A percentile compares a stretch with the other conserved stretches of the same genome.
Evolutionary conservation across 371 early-diverging fungal genomes (phyloP).

Genomic region (Umbelopsis sp.): DNA sequence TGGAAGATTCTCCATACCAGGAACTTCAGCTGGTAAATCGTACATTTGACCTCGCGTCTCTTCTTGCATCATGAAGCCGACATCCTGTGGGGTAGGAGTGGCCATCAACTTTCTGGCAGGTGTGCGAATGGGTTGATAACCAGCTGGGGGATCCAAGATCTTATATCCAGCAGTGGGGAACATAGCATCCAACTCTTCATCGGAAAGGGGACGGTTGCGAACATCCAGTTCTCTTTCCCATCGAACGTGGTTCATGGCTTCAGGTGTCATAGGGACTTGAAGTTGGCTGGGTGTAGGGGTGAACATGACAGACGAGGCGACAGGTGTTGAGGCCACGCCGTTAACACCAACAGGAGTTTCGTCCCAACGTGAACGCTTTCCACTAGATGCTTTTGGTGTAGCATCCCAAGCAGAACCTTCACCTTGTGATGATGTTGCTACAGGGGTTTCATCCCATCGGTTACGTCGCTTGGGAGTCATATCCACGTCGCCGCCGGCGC

Average conservation of each 20-base stretch:
- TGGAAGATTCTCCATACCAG: conserved; percentile 90
- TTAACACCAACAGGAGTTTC: conserved; percentile 71
- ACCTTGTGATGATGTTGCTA: conserved; percentile 38
- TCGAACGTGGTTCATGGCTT: conserved; percentile 72
- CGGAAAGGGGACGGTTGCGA: conserved; percentile 85
- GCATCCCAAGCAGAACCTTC: conserved; percentile 63
- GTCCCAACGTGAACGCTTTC: conserved; percentile 81
- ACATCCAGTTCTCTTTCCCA: conserved; percentile 87
- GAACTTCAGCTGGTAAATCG: conserved; percentile 85
- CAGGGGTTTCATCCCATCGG: conserved; percentile 88
- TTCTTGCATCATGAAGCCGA: conserved; percentile 88
- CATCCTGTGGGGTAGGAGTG: conserved; percentile 88
- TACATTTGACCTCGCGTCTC: conserved; percentile 62
- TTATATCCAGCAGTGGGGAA: conserved; percentile 92
- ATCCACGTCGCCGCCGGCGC: conserved; percentile 30
- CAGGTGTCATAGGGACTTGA: conserved; percentile 81
- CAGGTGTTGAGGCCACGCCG: conserved; percentile 71
- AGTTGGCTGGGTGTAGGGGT: conserved; percentile 72
- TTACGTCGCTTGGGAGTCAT: conserved; percentile 67
- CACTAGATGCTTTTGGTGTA: conserved; percentile 56
- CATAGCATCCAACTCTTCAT: conserved; percentile 94
- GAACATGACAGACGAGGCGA: conserved; percentile 73
- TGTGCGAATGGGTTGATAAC: conserved; percentile 93
- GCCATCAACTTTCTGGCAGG: conserved; percentile 94
- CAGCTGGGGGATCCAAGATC: conserved; percentile 87